Percentiles rank a stretch among this genome's conserved stretches.
These are phyloP conservation scores for Teratosphaeria zuluensis DNA, from an alignment of 2,329 filamentous ascomycete species.

Conservation along the genomic window DNA sequence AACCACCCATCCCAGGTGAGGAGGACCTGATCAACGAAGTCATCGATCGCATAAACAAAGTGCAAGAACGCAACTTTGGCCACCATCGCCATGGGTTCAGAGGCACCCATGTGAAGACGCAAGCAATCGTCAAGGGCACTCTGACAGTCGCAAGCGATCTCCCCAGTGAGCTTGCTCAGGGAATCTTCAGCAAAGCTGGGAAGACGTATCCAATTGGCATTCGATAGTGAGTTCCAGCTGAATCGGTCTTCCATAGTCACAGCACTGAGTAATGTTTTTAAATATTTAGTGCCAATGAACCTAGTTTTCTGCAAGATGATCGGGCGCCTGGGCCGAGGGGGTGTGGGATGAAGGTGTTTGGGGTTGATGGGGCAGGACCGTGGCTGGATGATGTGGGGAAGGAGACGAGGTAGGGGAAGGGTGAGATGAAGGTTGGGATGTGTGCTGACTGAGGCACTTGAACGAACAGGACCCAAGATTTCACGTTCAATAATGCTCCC, in stretches of 20 bases:
- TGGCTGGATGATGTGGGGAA: constrained; percentile 8
- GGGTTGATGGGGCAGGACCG: constrained; percentile 8
- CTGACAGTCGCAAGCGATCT: constrained; percentile 7
- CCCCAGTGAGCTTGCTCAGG: constrained; percentile 9
- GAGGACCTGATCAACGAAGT: constrained; percentile 7
- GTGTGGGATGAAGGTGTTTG: constrained; percentile 15
- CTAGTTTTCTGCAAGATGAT: constrained; percentile 14
- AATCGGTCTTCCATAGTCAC: too few relatives aligned
- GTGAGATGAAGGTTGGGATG: too few relatives aligned
- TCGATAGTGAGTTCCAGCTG: background rate
- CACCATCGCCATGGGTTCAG: constrained; percentile 13
- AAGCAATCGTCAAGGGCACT: constrained; percentile 13
- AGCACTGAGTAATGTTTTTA: constrained; percentile 2
- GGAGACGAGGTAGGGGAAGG: background rate
- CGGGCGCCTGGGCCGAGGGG: constrained; percentile 12
- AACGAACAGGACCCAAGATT: constrained; percentile 16
- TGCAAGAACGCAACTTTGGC: constrained; percentile 13
- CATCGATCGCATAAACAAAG: constrained; percentile 7
- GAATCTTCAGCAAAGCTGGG: constrained; percentile 9
- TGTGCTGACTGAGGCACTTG: too few relatives aligned
- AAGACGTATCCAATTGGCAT: constrained; percentile 8
- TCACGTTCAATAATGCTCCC: constrained; percentile 26
- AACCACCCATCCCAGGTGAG: constrained; percentile 7
- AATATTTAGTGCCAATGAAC: constrained; percentile 13
- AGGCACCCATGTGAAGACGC: constrained; percentile 14